Evolutionary conservation across 768 basidiomycete species (phyloP).

Genomic region (Pleurotus citrinopileatus): DNA sequence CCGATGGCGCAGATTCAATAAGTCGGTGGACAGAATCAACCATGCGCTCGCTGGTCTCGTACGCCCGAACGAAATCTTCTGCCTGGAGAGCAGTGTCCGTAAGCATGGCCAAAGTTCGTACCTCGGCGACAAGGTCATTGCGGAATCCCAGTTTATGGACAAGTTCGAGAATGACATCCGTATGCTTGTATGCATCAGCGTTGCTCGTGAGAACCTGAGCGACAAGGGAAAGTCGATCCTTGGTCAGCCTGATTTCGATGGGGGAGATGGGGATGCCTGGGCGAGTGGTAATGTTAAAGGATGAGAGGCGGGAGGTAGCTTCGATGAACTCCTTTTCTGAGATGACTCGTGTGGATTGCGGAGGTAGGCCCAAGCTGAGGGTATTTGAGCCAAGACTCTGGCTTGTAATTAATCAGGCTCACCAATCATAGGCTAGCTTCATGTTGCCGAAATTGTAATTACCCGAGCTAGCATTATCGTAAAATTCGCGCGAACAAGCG

Average conservation of each 20-base stretch:
- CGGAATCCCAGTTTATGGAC: constrained; percentile 84
- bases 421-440: constrained; percentile 98
- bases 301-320: constrained; percentile 93
- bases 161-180: constrained; percentile 89
- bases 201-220: constrained; percentile 84
- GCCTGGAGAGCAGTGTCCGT: constrained; percentile 81
- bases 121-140: constrained; percentile 69
- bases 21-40: constrained; percentile 57
- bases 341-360: constrained; percentile 54
- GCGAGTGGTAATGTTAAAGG: constrained; percentile 80
- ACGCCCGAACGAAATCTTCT: constrained; percentile 76
- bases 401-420: constrained; percentile 12
- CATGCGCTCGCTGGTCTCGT: constrained; percentile 71
- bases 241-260: constrained; percentile 89
- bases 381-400: constrained; percentile 8
- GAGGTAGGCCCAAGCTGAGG: constrained; percentile 72
- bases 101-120: constrained; percentile 87
- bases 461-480: constrained; percentile 90
- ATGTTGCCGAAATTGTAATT: constrained; percentile 94
- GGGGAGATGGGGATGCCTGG: constrained; percentile 81
- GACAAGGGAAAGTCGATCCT: constrained; percentile 85
- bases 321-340: constrained; percentile 92
- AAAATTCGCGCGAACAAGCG: constrained; percentile 81
- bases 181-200: constrained; percentile 85
- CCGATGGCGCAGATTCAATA: constrained; percentile 26